Base-by-base conservation (phyloP, 345 rosid species). In the Arabidopsis arenosa region DNA sequence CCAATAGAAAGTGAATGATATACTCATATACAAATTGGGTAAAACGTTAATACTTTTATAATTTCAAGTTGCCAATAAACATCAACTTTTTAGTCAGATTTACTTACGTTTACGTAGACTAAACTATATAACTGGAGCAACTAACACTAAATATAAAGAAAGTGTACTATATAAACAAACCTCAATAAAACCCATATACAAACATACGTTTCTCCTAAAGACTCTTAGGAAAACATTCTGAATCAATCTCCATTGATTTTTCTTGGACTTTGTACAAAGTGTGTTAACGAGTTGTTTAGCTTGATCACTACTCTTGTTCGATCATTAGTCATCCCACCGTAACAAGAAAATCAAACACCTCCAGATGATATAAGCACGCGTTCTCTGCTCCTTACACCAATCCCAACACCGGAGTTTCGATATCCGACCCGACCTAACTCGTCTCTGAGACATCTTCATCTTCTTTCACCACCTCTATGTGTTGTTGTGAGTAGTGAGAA, bases 281-380 rank as follows among this genome's bases (percentile, higher is more conserved):
- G 32, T 66, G 73, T 60, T 52, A 15, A 49, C 47, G 51, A 59
- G 33, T 49, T 52, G 3, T 54, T 44, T 43, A 73, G 54, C 54
- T 37, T 53, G 10, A 21, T 45, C 56, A 55, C 33, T 17, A 60
- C 28, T 83, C 83, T 13, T 80, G 45, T 43, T 43, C 55, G 55
- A 55, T 55, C 57, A 52, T 54, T 30, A 73, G 36, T 88, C 86
- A 8, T 82, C 79, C 84, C 87, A 78, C 6, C 78, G 76, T 6
- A 90, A 83, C 70, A 93, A 89, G 74, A 89, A 84, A 61, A 85
- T 83, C 4, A 88, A 80, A 54, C 98, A 93, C 82, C 88, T 87
- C 93, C 93, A 90, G 17, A 90, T 84, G 59, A 87, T 90, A 74
- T 93, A 90, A 47, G 84, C 69, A 8, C 94, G 81, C 0, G 94